Evolutionary conservation across 805 yeast genomes (phyloP), one percentile per base, ranked within the genome.

Genomic region (Suhomyces sp.): DNA sequence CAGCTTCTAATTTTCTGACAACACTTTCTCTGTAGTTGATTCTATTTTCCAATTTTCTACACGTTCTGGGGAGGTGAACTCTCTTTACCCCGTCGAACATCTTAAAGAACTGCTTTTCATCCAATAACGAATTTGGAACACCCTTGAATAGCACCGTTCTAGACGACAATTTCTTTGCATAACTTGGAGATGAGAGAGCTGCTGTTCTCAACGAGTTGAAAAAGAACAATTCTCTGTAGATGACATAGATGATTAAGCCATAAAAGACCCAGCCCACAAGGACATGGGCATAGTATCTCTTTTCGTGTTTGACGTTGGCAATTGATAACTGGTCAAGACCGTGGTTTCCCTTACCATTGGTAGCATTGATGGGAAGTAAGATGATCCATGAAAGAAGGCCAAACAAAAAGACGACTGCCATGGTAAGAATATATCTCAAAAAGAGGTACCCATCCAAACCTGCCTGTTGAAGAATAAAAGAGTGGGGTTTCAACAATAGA

Each of bases 361-460:
- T 72, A 5, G 88, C 91, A 53, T 90, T 88, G 31, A 91, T 70
- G 0, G 98, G 93, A n/a, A 93, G 69, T 36, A 91, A 64, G 32
- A 91, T 72, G 6, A 83, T 80, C 70, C 76, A 78, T 5, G 79
- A 64, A 19, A 79, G 48, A 28, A 78, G 63, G 1, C 79, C 68
- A 29, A 41, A 42, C 28, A 55, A 36, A 38, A 80, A 76, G 25
- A 79, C 54, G 5, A 65, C 41, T 9, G 76, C 65, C 43, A 87
- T 65, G 23, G 83, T 51, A 32, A 76, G 70, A 19, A 93, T 58
- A 54, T 84, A 93, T 46, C 98, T 72, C 42, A 88, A 63, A 58
- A 90, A 91, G 54, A 93, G 81, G 65, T 86, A 91, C 4, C 96
- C 97, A 56, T 91, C 98, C n/a, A 91, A 56, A 12, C 97, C 98